phyloP scores from a whole-genome alignment of 1,139 yeast genomes.

The Komagataea norvegica region DNA sequence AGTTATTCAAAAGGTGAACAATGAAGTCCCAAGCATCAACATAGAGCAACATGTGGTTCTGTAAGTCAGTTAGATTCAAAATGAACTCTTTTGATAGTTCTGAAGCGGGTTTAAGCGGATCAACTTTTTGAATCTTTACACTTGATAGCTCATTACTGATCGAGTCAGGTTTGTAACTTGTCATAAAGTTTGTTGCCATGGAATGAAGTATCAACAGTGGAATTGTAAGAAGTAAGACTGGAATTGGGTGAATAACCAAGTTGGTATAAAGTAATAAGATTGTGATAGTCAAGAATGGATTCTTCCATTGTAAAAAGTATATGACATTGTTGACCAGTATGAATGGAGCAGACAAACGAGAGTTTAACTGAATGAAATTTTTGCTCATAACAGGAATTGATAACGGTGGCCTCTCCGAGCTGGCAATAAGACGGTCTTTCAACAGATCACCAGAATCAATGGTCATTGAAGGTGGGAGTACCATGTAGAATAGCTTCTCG shows the following conservation, averaged over 20 bases:
- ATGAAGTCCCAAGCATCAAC: constrained; percentile 58
- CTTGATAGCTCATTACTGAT: constrained; percentile 30
- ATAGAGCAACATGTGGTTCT: constrained; percentile 73
- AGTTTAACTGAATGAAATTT: constrained; percentile 61
- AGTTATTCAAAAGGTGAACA: constrained; percentile 45
- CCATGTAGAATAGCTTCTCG: constrained; percentile 64
- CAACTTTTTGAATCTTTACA: constrained; percentile 35
- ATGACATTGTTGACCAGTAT: constrained; percentile 51
- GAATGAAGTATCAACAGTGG: constrained; percentile 16
- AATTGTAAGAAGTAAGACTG: constrained; percentile 36
- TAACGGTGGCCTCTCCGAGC: constrained; percentile 61
- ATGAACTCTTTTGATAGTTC: constrained; percentile 76
- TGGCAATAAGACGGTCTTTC: constrained; percentile 47
- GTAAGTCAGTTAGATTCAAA: constrained; percentile 76
- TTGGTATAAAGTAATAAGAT: constrained; percentile 52
- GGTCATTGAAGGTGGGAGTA: constrained; percentile 54
- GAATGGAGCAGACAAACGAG: constrained; percentile 60
- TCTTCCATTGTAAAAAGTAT: constrained; percentile 57
- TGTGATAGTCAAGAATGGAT: constrained; percentile 59
- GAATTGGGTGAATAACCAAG: constrained; percentile 57
- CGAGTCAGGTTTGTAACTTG: constrained; percentile 33
- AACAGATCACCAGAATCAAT: constrained; percentile 28
- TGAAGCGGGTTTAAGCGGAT: constrained; percentile 56
- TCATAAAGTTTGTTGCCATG: constrained; percentile 66
- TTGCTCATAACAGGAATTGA: constrained; percentile 66